Evolutionary conservation across 352 stramenopile genomes (phyloP).

Genomic region (Globisporangium yorkense): DNA sequence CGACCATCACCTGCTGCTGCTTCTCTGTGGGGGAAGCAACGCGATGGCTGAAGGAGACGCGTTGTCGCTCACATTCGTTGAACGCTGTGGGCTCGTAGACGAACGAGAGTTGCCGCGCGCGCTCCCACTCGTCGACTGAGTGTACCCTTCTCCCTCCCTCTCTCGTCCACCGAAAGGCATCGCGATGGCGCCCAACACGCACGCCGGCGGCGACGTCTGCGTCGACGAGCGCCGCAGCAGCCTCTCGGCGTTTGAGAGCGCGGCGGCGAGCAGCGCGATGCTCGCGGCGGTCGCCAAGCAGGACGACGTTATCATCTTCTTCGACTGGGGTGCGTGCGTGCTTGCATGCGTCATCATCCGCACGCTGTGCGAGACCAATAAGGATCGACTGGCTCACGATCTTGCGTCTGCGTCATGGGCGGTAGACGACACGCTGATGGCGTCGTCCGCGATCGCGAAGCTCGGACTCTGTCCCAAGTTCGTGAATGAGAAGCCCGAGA

Average conservation of each 20-base stretch:
- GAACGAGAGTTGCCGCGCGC: conserved; percentile 2
- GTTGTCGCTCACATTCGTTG: background rate
- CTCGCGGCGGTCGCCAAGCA: conserved; percentile 24
- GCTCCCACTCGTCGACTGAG: conserved; percentile 1
- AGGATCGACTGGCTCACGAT: background rate
- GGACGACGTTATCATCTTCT: conserved; percentile 75
- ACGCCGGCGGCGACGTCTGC: conserved; percentile 41
- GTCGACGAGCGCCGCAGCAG: conserved; percentile 53
- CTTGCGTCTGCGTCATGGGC: conserved; percentile 1
- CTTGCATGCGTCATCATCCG: too few relatives aligned
- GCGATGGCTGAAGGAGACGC: too few relatives aligned
- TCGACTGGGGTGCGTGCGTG: conserved; percentile 72
- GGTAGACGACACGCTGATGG: conserved; percentile 78
- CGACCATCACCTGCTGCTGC: background rate
- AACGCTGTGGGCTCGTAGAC: background rate
- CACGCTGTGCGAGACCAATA: too few relatives aligned
- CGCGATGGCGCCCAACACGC: conserved; percentile 59
- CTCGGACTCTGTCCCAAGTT: conserved; percentile 79
- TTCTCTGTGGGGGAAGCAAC: too few relatives aligned
- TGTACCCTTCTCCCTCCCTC: background rate
- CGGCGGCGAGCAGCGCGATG: conserved; percentile 15
- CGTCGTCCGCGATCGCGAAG: conserved; percentile 75
- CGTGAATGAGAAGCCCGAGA: conserved; percentile 76
- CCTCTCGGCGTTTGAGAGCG: conserved; percentile 46
- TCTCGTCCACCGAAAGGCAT: background rate